Evolutionary conservation across 352 stramenopile genomes (phyloP).

Genomic region (Phytophthora ohioensis): DNA sequence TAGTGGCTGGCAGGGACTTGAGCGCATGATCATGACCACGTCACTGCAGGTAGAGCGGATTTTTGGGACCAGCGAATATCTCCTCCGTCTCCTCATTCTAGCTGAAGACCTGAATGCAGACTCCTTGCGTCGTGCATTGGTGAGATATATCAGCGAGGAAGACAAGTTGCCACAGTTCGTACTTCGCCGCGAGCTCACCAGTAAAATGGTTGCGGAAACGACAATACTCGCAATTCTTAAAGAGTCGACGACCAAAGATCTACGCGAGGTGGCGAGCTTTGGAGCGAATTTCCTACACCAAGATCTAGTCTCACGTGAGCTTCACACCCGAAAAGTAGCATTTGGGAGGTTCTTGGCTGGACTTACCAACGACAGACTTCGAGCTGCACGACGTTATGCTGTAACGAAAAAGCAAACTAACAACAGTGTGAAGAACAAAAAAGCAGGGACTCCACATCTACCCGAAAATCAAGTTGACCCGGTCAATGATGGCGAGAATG

Average conservation of each 20-base stretch:
- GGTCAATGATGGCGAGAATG: not conserved
- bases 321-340: slow-evolving; percentile 69
- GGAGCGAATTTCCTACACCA: slow-evolving; percentile 65
- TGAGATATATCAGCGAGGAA: slow-evolving; percentile 63
- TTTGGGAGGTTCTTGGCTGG: slow-evolving; percentile 62
- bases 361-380: slow-evolving; percentile 68
- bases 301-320: slow-evolving; percentile 64
- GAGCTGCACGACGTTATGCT: slow-evolving; percentile 42
- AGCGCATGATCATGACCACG: slow-evolving; percentile 61
- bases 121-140: slow-evolving; percentile 57
- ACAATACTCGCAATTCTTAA: slow-evolving; percentile 77
- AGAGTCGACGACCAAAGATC: slow-evolving; percentile 52
- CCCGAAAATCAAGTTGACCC: slow-evolving; percentile 14
- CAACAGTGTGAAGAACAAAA: not conserved
- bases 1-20: slow-evolving; percentile 61
- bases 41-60: slow-evolving; percentile 70
- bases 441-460: not conserved
- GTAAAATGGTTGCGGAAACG: slow-evolving; percentile 73
- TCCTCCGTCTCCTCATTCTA: slow-evolving; percentile 76
- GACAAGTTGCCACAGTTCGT: slow-evolving; percentile 67
- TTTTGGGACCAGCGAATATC: slow-evolving; percentile 77
- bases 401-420: slow-evolving; percentile 14
- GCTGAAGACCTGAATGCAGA: slow-evolving; percentile 76
- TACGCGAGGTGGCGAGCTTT: slow-evolving; percentile 55
- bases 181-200: slow-evolving; percentile 74